These are phyloP conservation scores for Hypoxylon sp. DNA, from an alignment of 2,329 filamentous ascomycete genomes.

Conservation along the genomic window DNA sequence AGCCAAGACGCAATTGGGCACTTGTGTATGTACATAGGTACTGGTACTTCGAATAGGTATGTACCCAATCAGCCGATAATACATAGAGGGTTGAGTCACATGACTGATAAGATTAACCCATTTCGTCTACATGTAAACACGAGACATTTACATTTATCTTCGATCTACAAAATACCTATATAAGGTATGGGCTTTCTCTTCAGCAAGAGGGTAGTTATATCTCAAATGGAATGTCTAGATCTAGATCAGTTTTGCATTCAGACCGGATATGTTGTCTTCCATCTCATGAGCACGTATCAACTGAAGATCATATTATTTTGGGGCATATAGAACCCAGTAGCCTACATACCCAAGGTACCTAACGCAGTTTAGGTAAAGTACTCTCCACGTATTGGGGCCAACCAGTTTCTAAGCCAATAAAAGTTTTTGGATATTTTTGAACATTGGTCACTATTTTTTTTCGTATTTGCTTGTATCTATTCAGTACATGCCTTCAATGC, in stretches of 20 bases:
- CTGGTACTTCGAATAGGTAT: conserved; percentile 1
- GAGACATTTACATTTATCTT: neutral
- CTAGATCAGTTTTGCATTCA: neutral
- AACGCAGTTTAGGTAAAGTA: conserved; percentile 16
- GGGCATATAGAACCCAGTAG: neutral
- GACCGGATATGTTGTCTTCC: neutral
- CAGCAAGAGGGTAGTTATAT: neutral
- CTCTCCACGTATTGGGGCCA: conserved; percentile 21
- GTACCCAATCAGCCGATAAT: conserved; percentile 5
- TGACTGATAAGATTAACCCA: conserved; percentile 32
- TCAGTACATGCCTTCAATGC: conserved; percentile 8
- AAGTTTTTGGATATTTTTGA: conserved; percentile 9
- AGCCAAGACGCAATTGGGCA: neutral
- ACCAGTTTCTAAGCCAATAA: conserved; percentile 20
- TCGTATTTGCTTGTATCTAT: conserved; percentile 13
- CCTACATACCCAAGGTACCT: conserved; percentile 10
- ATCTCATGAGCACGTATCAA: conserved; percentile 1
- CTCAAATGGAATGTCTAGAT: neutral
- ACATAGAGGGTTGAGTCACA: conserved; percentile 35
- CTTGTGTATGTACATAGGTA: too few relatives aligned
- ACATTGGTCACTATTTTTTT: conserved; percentile 32
- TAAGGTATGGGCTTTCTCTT: too few relatives aligned
- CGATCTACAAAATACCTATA: neutral
- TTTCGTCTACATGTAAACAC: neutral
- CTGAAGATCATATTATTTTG: conserved; percentile 1